These are phyloP conservation scores for Hypomyces rosellus DNA, from an alignment of 2,329 filamentous ascomycete genomes.

Conservation along the genomic window DNA sequence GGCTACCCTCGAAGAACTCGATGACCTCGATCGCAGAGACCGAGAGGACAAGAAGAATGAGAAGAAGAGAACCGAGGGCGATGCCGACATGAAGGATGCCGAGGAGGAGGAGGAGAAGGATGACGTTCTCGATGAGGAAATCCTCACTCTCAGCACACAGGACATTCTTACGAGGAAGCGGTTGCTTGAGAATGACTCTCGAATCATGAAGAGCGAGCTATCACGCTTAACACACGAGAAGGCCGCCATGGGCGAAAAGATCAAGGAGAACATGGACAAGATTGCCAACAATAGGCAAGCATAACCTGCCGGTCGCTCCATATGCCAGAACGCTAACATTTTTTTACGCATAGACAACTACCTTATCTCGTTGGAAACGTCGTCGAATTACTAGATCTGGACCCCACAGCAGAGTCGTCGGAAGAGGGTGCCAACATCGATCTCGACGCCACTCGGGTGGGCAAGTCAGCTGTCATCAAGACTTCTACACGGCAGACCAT, in stretches of 20 bases:
- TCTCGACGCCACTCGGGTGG: constrained; percentile 89
- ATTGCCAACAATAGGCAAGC: constrained; percentile 94
- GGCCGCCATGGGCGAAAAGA: constrained; percentile 93
- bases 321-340: neutral
- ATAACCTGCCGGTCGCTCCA: neutral
- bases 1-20: constrained; percentile 89
- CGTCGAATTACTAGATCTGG: constrained; percentile 92
- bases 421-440: constrained; percentile 99
- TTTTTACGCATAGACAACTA: constrained; percentile 63
- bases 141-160: constrained; percentile 85
- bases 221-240: constrained; percentile 94
- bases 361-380: constrained; percentile 98
- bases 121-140: constrained; percentile 85
- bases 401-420: constrained; percentile 89
- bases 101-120: constrained; percentile 64
- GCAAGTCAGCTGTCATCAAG: constrained; percentile 99
- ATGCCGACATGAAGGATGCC: constrained; percentile 82
- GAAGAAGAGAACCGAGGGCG: constrained; percentile 37
- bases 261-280: constrained; percentile 98
- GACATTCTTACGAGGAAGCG: constrained; percentile 89
- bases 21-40: constrained; percentile 76
- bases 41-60: constrained; percentile 58
- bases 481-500: constrained; percentile 98
- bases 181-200: constrained; percentile 91
- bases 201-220: constrained; percentile 97